Conservation (phyloP, 2,329 filamentous ascomycete genomes). For the Aspergillus tamarii region DNA sequence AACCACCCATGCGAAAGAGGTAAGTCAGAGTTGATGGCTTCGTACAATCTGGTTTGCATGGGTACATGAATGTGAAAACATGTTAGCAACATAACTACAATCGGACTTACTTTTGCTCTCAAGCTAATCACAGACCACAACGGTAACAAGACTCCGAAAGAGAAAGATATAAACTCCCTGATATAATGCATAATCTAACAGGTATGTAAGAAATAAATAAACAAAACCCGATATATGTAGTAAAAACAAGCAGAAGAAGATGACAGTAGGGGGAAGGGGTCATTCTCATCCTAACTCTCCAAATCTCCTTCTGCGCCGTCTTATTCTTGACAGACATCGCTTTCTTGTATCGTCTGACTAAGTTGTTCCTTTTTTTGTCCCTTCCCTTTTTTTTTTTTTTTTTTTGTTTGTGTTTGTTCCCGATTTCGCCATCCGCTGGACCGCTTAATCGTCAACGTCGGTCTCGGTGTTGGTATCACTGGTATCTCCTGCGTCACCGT, state of each 20-base stretch:
- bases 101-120: neutral
- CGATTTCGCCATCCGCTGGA: neutral
- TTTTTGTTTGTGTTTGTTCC: neutral
- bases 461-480: conserved; percentile 72
- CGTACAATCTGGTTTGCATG: neutral
- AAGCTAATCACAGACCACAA: neutral
- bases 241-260: neutral
- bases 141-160: neutral
- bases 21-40: neutral
- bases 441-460: conserved; percentile 68
- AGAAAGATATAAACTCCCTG: conserved; percentile 19
- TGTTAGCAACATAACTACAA: neutral
- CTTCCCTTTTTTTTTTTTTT: too few relatives aligned
- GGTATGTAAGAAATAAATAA: conserved; percentile 10
- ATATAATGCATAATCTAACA: conserved; percentile 22
- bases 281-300: neutral
- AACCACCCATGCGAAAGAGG: neutral
- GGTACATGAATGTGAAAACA: neutral
- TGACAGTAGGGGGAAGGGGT: neutral
- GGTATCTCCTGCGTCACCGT: conserved; percentile 63
- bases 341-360: conserved; percentile 1
- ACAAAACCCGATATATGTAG: neutral
- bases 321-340: neutral
- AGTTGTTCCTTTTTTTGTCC: conserved; percentile 2
- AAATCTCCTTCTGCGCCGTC: neutral